phyloP scores from a whole-genome alignment of 441 rosid species.

The Populus hybrid region DNA sequence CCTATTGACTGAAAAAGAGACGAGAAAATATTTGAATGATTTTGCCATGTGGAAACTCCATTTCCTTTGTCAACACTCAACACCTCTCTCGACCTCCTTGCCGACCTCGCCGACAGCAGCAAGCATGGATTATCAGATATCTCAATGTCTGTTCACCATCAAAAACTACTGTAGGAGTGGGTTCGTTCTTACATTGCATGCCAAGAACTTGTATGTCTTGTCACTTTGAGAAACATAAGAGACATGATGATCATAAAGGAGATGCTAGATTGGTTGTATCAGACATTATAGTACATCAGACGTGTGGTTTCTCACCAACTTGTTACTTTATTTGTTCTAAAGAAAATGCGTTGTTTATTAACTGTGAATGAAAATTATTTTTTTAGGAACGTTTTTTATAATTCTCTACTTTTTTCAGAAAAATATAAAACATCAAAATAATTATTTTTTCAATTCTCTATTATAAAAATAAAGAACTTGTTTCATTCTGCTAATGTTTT shows the following conservation, averaged over 20 bases:
- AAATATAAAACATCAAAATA: too few relatives aligned
- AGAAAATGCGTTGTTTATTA: too few relatives aligned
- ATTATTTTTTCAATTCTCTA: too few relatives aligned
- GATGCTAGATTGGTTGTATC: not conserved
- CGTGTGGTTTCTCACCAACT: constrained; percentile 18
- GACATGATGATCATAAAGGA: not conserved
- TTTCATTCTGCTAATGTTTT: too few relatives aligned
- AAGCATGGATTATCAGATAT: not conserved
- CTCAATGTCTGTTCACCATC: not conserved
- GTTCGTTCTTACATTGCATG: not conserved
- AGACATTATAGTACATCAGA: constrained; percentile 3
- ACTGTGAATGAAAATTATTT: too few relatives aligned
- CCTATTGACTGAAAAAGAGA: not conserved
- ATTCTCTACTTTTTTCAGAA: too few relatives aligned
- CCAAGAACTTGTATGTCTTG: not conserved
- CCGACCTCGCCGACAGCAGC: too few relatives aligned
- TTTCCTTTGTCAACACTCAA: not conserved
- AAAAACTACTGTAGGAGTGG: not conserved
- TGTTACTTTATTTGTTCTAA: constrained; percentile 1
- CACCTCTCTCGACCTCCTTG: too few relatives aligned
- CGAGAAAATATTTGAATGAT: too few relatives aligned
- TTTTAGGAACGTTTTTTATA: too few relatives aligned
- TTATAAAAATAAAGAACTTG: too few relatives aligned
- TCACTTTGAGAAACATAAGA: not conserved
- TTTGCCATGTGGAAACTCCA: not conserved